These are phyloP conservation scores for Sporothrix brunneoviolacea DNA, from an alignment of 2,329 filamentous ascomycete species.

Conservation along the genomic window DNA sequence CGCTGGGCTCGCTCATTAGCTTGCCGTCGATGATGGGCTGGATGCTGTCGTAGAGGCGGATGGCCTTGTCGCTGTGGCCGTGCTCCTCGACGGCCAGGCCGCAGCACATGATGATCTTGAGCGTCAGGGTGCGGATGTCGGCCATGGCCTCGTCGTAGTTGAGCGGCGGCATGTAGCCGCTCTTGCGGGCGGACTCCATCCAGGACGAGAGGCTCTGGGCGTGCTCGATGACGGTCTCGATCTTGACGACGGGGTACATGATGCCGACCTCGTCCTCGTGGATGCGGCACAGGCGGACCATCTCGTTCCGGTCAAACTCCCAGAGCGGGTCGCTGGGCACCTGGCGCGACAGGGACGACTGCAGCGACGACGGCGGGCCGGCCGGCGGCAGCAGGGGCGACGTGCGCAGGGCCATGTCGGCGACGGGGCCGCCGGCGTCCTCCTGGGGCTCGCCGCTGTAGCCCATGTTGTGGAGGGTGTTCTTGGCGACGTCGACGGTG, in stretches of 20 bases:
- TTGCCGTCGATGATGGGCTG: constrained; percentile 63
- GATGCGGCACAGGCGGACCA: constrained; percentile 67
- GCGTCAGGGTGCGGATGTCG: constrained; percentile 45
- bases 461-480: constrained; percentile 82
- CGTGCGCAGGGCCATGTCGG: constrained; percentile 25
- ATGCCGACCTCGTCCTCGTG: constrained; percentile 88
- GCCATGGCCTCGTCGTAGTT: constrained; percentile 34
- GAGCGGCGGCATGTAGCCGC: constrained; percentile 23
- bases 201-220: constrained; percentile 64
- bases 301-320: constrained; percentile 70
- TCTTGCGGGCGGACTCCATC: constrained; percentile 36
- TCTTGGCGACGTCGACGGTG: constrained; percentile 79
- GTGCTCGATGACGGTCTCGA: constrained; percentile 64
- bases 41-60: constrained; percentile 68
- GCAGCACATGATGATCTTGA: constrained; percentile 80
- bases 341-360: constrained; percentile 15
- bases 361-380: constrained; percentile 21
- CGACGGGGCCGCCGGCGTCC: constrained; percentile 42
- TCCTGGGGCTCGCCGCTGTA: constrained; percentile 61
- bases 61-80: constrained; percentile 69
- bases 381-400: constrained; percentile 29
- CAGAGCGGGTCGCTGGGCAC: constrained; percentile 65
- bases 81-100: constrained; percentile 71
- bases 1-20: constrained; percentile 47
- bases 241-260: constrained; percentile 83